Evolutionary conservation across 78 protist species (phyloP).

Genomic region (Planoprotostelium fungivorum): DNA sequence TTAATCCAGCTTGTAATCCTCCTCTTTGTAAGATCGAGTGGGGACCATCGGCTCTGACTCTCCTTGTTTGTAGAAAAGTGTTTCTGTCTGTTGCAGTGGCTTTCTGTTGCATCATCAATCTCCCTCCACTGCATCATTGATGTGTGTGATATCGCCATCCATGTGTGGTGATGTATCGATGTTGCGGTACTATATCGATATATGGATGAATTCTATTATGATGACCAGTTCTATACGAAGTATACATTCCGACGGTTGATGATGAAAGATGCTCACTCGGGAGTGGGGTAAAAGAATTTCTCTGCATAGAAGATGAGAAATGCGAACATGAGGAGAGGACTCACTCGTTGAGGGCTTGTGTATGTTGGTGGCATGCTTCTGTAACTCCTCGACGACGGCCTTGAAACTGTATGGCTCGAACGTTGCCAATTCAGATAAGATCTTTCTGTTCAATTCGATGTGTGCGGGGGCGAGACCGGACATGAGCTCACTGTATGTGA

Average conservation of each 20-base stretch:
- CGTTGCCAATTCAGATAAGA: slow-evolving; percentile 48
- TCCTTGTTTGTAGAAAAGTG: background rate
- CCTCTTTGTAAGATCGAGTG: background rate
- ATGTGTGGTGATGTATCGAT: background rate
- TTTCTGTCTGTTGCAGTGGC: background rate
- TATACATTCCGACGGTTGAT: background rate
- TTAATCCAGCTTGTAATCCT: background rate
- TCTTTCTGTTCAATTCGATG: slow-evolving; percentile 53
- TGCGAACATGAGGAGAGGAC: no score
- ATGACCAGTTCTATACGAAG: no score
- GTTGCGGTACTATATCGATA: background rate
- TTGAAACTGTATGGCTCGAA: slow-evolving; percentile 65
- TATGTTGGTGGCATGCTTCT: background rate
- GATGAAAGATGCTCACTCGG: background rate
- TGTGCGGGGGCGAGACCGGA: slow-evolving; percentile 40
- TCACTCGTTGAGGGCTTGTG: no score
- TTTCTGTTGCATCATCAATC: no score
- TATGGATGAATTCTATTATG: background rate
- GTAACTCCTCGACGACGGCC: background rate
- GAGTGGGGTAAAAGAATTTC: background rate
- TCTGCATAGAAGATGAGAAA: no score
- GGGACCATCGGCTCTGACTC: background rate
- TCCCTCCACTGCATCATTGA: no score
- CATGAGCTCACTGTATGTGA: slow-evolving; percentile 18
- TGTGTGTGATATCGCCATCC: no score